Percentiles rank a stretch among this genome's conserved stretches.
Conservation (phyloP, 1,139 yeast species). For the Casaregolazyma suthepensis region DNA sequence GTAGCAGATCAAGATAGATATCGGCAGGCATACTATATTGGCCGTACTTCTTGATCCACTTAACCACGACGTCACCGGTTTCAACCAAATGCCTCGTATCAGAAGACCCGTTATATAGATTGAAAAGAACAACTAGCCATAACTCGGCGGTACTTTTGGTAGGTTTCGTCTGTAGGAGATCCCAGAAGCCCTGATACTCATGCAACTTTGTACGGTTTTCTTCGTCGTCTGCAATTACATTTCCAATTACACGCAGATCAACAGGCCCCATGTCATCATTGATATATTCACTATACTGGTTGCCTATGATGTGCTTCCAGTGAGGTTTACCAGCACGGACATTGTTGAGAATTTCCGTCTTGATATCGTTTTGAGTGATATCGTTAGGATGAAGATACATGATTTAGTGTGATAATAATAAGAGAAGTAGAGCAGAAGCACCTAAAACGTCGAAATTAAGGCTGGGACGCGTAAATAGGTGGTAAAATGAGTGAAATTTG, state of each 20-base stretch:
- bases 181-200: conserved; percentile 1
- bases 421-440: too few relatives aligned
- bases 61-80: neutral
- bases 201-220: conserved; percentile 4
- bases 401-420: neutral
- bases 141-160: neutral
- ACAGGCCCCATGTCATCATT: neutral
- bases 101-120: conserved; percentile 8
- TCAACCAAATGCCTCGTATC: neutral
- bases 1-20: neutral
- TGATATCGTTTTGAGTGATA: too few relatives aligned
- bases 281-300: neutral
- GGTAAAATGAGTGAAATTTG: too few relatives aligned
- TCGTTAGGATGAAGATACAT: too few relatives aligned
- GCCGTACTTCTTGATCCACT: conserved; percentile 1
- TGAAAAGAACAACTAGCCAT: conserved; percentile 10
- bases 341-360: neutral
- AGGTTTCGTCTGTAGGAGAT: neutral
- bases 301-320: neutral
- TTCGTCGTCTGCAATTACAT: conserved; percentile 20
- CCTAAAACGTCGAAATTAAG: neutral
- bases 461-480: too few relatives aligned
- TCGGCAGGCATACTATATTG: neutral
- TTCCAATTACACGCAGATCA: conserved; percentile 18
- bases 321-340: conserved; percentile 2